Percentiles rank a stretch among this genome's conserved stretches.
Conservation (phyloP, 352 stramenopile species). For the Phytophthora podocarpi region DNA sequence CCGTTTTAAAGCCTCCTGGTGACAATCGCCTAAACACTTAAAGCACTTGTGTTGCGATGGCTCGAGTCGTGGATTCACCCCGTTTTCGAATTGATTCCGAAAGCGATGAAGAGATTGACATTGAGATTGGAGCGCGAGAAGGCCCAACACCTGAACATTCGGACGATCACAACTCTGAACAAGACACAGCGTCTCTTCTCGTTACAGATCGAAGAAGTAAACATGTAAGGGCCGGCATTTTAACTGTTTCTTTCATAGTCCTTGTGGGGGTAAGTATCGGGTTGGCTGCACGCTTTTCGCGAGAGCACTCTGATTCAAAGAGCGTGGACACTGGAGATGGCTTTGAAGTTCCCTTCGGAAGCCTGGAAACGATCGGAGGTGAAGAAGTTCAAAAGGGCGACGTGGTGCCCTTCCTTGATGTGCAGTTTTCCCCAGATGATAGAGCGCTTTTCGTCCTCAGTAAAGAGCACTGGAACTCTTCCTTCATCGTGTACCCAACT, state of each 20-base stretch:
- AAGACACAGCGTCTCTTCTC: slow-evolving; percentile 23
- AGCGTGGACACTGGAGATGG: slow-evolving; percentile 9
- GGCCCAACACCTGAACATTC: background rate
- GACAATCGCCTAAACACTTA: background rate
- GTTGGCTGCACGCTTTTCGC: slow-evolving; percentile 24
- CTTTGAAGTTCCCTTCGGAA: slow-evolving; percentile 17
- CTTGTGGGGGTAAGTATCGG: slow-evolving; percentile 36
- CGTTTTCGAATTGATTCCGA: slow-evolving; percentile 25
- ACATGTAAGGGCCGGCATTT: slow-evolving; percentile 9
- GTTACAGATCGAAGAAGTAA: slow-evolving; percentile 9
- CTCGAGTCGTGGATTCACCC: slow-evolving; percentile 27
- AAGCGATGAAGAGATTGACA: slow-evolving; percentile 38
- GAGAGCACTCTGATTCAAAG: slow-evolving; percentile 1
- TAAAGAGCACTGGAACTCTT: slow-evolving; percentile 64
- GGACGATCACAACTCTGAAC: slow-evolving; percentile 16
- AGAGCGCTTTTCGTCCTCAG: slow-evolving; percentile 52
- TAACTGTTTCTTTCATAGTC: slow-evolving; percentile 27
- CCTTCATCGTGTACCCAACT: slow-evolving; percentile 76
- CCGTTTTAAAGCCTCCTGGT: slow-evolving; percentile 5
- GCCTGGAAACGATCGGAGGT: slow-evolving; percentile 30
- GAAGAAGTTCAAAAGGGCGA: slow-evolving; percentile 23
- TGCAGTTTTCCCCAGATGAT: slow-evolving; percentile 37
- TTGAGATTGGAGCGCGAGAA: slow-evolving; percentile 26
- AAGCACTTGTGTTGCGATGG: too few relatives aligned
- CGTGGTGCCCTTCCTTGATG: slow-evolving; percentile 44